phyloP scores from a whole-genome alignment of 768 basidiomycete species.

The Boletus bicolor region DNA sequence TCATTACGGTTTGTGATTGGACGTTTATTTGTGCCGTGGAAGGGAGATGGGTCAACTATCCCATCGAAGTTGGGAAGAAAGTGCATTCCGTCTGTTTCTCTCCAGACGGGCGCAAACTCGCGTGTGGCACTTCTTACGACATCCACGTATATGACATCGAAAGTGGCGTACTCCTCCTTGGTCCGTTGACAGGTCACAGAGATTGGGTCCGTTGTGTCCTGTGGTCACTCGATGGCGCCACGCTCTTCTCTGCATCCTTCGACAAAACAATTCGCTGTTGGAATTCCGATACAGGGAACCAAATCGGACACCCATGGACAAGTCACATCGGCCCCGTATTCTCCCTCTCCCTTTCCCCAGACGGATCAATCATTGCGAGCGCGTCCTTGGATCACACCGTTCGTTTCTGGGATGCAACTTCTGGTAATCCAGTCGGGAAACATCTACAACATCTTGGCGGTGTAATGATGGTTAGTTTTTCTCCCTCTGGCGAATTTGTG shows the following conservation, averaged over 20 bases:
- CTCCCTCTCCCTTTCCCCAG: conserved; percentile 1
- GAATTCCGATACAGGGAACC: not conserved
- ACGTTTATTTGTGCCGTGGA: too few species aligned
- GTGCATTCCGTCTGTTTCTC: too few species aligned
- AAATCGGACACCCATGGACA: not conserved
- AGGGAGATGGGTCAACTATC: too few species aligned
- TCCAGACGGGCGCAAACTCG: too few species aligned
- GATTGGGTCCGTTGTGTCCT: not conserved
- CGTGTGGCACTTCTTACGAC: too few species aligned
- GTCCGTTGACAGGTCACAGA: not conserved
- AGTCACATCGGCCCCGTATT: not conserved
- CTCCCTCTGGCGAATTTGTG: conserved; percentile 1
- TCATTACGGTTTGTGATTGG: too few species aligned
- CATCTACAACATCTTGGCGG: not conserved
- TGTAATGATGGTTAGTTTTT: not conserved
- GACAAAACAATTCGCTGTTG: conserved; percentile 12
- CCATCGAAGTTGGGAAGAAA: too few species aligned
- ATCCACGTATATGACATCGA: too few species aligned
- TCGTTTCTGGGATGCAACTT: conserved; percentile 7
- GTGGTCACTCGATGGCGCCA: conserved; percentile 8
- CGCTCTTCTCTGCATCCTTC: not conserved
- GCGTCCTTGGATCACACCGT: not conserved
- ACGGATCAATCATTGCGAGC: conserved; percentile 10
- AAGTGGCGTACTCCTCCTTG: not conserved
- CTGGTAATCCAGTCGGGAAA: not conserved